These are phyloP conservation scores for Phylloporus scabripes DNA, from an alignment of 768 basidiomycete genomes.

Conservation along the genomic window DNA sequence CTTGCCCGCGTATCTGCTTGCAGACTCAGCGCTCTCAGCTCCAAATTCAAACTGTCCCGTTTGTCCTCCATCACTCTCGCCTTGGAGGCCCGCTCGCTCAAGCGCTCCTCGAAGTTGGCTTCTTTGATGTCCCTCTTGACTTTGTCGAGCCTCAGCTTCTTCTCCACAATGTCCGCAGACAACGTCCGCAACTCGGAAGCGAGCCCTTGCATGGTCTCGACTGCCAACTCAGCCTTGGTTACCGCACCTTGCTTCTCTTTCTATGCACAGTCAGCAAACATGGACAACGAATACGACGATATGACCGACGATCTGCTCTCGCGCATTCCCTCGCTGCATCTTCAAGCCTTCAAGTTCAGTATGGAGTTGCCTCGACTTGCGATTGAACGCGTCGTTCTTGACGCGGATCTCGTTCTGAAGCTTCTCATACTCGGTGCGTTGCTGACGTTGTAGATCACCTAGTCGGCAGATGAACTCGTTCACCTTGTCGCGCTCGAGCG, in stretches of 20 bases:
- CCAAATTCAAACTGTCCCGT: slow-evolving; percentile 63
- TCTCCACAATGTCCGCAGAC: slow-evolving; percentile 64
- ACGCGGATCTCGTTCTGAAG: slow-evolving; percentile 58
- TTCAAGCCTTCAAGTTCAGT: slow-evolving; percentile 50
- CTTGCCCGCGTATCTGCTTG: slow-evolving; percentile 82
- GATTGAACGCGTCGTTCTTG: slow-evolving; percentile 62
- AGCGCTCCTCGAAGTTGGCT: slow-evolving; percentile 59
- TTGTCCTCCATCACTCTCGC: slow-evolving; percentile 60
- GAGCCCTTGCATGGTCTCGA: slow-evolving; percentile 54
- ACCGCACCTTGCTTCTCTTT: slow-evolving; percentile 49
- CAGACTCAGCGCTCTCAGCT: slow-evolving; percentile 62
- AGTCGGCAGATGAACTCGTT: slow-evolving; percentile 67
- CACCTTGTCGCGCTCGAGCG: slow-evolving; percentile 66
- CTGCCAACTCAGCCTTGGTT: slow-evolving; percentile 43
- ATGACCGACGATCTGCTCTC: slow-evolving; percentile 52
- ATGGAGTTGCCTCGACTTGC: slow-evolving; percentile 51
- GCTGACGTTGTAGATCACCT: slow-evolving; percentile 54
- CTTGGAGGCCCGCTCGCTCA: slow-evolving; percentile 49
- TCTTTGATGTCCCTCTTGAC: slow-evolving; percentile 51
- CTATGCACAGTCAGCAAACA: slow-evolving; percentile 27
- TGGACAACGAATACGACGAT: not conserved
- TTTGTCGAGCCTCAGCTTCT: slow-evolving; percentile 54
- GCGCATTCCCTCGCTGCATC: slow-evolving; percentile 45
- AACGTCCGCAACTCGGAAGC: slow-evolving; percentile 49
- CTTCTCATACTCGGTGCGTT: slow-evolving; percentile 58